Percentiles rank a stretch among this genome's conserved stretches.
Conservation (phyloP, 2,329 filamentous ascomycete species). For the Chalaropsis ovoidea region DNA sequence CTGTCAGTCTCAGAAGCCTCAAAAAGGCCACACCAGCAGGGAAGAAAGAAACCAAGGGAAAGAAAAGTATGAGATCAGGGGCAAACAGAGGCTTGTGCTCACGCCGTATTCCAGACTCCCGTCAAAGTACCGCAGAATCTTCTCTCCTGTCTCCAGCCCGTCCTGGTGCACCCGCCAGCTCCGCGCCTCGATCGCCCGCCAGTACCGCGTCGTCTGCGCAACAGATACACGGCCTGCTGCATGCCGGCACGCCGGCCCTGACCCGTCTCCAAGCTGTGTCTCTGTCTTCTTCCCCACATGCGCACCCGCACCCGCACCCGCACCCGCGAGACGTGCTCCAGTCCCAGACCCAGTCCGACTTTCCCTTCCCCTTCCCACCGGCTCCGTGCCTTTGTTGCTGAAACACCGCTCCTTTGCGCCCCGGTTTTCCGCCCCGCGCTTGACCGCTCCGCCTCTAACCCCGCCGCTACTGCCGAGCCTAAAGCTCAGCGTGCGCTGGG, state of each 20-base stretch:
- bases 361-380: background rate
- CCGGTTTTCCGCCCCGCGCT: background rate
- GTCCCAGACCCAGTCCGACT: background rate
- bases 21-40: no score
- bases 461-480: background rate
- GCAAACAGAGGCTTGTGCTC: conserved; percentile 37
- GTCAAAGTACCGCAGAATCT: conserved; percentile 84
- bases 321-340: no score
- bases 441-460: background rate
- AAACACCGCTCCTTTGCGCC: background rate
- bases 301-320: no score
- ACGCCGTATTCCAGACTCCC: conserved; percentile 86
- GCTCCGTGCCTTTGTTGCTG: no score
- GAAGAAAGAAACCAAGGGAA: no score
- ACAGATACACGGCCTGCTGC: no score
- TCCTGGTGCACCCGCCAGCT: conserved; percentile 60
- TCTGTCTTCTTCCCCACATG: no score
- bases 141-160: conserved; percentile 62
- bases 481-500: background rate
- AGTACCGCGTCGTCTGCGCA: no score
- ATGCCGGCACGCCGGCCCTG: no score
- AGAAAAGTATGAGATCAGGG: no score
- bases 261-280: no score
- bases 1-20: background rate
- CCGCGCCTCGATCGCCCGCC: no score